Base-by-base conservation (phyloP, 179 eudicot species). In the Heliamphora pulchella region DNA sequence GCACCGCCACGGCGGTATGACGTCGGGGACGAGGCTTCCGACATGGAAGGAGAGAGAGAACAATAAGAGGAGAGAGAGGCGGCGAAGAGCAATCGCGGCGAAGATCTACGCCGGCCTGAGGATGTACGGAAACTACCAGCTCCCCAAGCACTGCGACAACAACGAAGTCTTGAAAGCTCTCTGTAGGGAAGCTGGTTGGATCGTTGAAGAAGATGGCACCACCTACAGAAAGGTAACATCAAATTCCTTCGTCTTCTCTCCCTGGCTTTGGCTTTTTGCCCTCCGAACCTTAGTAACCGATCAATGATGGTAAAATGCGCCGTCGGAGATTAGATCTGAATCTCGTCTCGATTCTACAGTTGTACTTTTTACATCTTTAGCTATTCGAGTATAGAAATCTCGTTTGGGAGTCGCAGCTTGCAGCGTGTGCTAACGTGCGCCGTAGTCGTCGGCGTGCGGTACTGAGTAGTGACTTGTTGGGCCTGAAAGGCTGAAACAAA, bases 1-100 rank as follows among this genome's bases (percentile, higher is more conserved):
- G 1, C 3, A 46, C 48, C 88, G 66, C 22, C 69, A 50, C 6
- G 68, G 79, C 3, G 10, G 15, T 22, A 91, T 91, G 96, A 89
- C 92, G 79, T 86, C 92, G 78, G 92, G 94, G 54, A 78, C 88
- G 20, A 76, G 97, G 82, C 83, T 88, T 59, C 94, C 94, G 83
- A 85, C 97, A 47, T 92, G 93, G 93, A 92, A 86, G 87, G 94
- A 91, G 86, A 85, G 97, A 41, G 94, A 91, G 84, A 92, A 91
- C 88, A 92, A 92, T 90, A 92, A 91, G 86, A 83, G 89, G 79
- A 82, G 97, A 63, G 97, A 92, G 83, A 78, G 97, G 44, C 82
- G 91, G 72, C 79, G 97, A 77, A 72, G 97, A 41, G 97, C 97
- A 76, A 90, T 92, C 75, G 92, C 94, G 10, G 97, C 92, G 0